These are phyloP conservation scores for Yamadazyma trypodendri DNA, from an alignment of 1,139 yeast genomes.

Conservation along the genomic window DNA sequence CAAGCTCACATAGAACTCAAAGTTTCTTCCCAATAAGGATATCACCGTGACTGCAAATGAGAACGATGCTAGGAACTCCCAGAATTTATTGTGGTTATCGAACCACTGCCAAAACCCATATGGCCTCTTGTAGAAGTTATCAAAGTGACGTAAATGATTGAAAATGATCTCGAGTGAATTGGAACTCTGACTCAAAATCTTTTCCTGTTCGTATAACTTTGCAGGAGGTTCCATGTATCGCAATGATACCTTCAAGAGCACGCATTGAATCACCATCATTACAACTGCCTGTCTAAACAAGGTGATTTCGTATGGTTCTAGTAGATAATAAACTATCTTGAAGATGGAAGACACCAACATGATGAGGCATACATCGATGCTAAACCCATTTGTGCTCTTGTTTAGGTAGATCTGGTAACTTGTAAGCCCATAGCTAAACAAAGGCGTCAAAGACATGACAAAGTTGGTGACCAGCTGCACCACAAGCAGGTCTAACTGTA, in stretches of 20 bases:
- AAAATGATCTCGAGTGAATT: conserved; percentile 10
- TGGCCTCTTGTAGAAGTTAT: conserved; percentile 67
- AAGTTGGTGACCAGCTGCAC: conserved; percentile 9
- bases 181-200: conserved; percentile 23
- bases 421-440: conserved; percentile 84
- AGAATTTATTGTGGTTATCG: conserved; percentile 49
- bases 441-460: conserved; percentile 49
- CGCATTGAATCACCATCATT: conserved; percentile 72
- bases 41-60: conserved; percentile 35
- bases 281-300: conserved; percentile 72
- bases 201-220: conserved; percentile 34
- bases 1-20: conserved; percentile 47
- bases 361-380: conserved; percentile 86
- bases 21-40: conserved; percentile 45
- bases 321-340: conserved; percentile 71
- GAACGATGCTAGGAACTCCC: conserved; percentile 64
- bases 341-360: conserved; percentile 79
- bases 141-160: conserved; percentile 52
- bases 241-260: conserved; percentile 62
- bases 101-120: conserved; percentile 86
- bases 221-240: conserved; percentile 46
- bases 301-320: conserved; percentile 77
- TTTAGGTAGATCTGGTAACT: conserved; percentile 63
- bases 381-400: conserved; percentile 73
- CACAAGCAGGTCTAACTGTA: not conserved